Evolutionary conservation across 2,329 filamentous ascomycete genomes (phyloP).

Genomic region (Chrysoporthe austroafricana): DNA sequence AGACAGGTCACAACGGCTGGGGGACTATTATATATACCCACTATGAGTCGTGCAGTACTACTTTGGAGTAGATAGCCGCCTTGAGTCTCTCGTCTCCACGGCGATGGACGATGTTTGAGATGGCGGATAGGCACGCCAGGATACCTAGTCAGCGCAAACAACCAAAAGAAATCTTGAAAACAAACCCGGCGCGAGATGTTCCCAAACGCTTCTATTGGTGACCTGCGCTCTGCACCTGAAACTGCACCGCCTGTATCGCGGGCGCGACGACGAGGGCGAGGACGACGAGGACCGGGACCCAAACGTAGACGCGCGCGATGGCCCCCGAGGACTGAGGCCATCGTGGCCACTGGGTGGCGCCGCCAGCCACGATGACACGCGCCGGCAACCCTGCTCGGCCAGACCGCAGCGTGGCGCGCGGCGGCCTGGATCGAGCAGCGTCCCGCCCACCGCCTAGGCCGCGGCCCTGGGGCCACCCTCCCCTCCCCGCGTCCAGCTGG

Average conservation of each 20-base stretch:
- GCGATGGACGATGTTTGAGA: conserved; percentile 10
- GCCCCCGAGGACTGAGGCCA: conserved; percentile 19
- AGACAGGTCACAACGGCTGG: conserved; percentile 12
- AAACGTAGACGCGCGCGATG: conserved; percentile 26
- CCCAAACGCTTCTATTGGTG: conserved; percentile 15
- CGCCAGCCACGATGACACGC: not conserved
- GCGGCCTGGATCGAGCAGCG: not conserved
- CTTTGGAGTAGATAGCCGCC: conserved; percentile 18
- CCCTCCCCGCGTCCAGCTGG: no score
- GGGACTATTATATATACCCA: conserved; percentile 14
- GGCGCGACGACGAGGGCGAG: no score
- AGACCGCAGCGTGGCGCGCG: conserved; percentile 22
- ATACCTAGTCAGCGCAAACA: conserved; percentile 21
- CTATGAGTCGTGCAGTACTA: conserved; percentile 5
- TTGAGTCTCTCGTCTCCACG: conserved; percentile 10
- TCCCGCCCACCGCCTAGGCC: not conserved
- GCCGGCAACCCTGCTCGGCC: not conserved
- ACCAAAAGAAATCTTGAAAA: conserved; percentile 17
- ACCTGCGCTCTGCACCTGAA: conserved; percentile 5
- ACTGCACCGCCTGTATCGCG: not conserved
- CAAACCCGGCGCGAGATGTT: not conserved
- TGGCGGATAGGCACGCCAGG: not conserved
- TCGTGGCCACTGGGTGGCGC: conserved; percentile 20
- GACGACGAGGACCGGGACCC: no score
- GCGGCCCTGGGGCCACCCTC: no score